A percentile compares a stretch with the other conserved stretches of the same genome.
Conservation (phyloP, 2,329 filamentous ascomycete species). For the Fusarium veterinarium region DNA sequence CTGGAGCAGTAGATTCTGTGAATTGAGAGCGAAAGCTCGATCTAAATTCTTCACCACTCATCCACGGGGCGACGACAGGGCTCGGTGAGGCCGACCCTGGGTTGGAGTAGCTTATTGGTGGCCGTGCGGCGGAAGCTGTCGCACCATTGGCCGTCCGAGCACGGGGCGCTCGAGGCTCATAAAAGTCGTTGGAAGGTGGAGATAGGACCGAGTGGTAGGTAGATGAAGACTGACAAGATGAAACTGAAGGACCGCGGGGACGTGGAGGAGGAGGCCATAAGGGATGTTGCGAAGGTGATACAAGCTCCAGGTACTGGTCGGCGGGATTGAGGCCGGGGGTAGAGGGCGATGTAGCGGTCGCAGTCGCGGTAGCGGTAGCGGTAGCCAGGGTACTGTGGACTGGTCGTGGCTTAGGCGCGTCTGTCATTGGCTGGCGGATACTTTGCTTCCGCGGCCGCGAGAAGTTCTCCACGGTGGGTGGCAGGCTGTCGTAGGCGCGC, state of each 20-base stretch:
- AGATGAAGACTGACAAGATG: conserved; percentile 59
- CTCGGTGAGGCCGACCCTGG: conserved; percentile 52
- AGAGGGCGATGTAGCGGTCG: conserved; percentile 8
- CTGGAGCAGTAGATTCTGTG: conserved; percentile 66
- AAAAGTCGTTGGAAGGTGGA: conserved; percentile 55
- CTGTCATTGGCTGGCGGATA: conserved; percentile 57
- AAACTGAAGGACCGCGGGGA: conserved; percentile 59
- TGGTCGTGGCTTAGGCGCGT: conserved; percentile 48
- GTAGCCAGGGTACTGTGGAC: conserved; percentile 30
- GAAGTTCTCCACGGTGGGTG: conserved; percentile 65
- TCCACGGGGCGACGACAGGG: conserved; percentile 58
- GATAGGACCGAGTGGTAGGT: conserved; percentile 56
- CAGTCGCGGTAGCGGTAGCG: neutral
- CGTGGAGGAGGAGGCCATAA: conserved; percentile 55
- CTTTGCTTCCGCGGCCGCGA: conserved; percentile 69
- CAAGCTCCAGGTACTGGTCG: conserved; percentile 48
- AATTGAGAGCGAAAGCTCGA: conserved; percentile 68
- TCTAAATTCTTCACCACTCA: conserved; percentile 63
- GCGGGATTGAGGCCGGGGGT: conserved; percentile 43
- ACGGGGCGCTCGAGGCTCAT: conserved; percentile 49
- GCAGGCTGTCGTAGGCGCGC: conserved; percentile 51
- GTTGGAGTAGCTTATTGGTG: conserved; percentile 47
- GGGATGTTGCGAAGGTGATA: conserved; percentile 46
- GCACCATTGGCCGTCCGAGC: conserved; percentile 44
- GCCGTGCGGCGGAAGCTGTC: conserved; percentile 43